Evolutionary conservation across 177 flowering plant species (phyloP).

Genomic region (Vitis hybrid): DNA sequence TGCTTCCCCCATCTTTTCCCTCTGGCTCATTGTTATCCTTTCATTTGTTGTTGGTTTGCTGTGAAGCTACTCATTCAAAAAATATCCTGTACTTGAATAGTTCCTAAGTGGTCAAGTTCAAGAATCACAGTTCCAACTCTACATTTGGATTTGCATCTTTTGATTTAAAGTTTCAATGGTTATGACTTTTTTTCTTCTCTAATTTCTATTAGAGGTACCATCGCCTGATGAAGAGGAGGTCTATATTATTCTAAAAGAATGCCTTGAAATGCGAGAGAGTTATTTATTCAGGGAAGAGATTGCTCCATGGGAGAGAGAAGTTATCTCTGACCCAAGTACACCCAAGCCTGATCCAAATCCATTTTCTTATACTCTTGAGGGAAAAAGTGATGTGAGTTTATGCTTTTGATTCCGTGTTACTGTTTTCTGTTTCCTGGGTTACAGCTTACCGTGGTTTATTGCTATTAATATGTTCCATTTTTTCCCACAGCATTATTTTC

Average conservation of each 20-base stretch:
- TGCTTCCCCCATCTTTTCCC: not conserved
- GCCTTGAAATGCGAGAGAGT: constrained; percentile 81
- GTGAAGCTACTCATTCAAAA: not conserved
- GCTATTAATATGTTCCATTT: not conserved
- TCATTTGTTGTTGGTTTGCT: not conserved
- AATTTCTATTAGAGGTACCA: constrained; percentile 60
- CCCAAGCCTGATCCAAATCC: constrained; percentile 87
- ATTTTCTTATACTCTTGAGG: constrained; percentile 58
- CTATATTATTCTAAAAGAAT: constrained; percentile 68
- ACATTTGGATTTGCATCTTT: not conserved
- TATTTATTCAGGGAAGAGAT: constrained; percentile 77
- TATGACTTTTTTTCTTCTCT: constrained; percentile 1
- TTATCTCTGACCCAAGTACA: constrained; percentile 83
- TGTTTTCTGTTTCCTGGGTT: not conserved
- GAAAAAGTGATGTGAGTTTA: constrained; percentile 76
- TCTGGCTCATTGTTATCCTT: not conserved
- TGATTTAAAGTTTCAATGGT: not conserved
- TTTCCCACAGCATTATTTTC: constrained; percentile 75
- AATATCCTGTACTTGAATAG: not conserved
- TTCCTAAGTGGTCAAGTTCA: not conserved
- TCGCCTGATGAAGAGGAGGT: constrained; percentile 84
- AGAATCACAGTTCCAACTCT: not conserved
- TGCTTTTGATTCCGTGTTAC: not conserved
- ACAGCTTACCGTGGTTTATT: not conserved
- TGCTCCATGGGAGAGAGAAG: constrained; percentile 94